These are phyloP conservation scores for Melanogaster broomeanus DNA, from an alignment of 768 basidiomycete species.

Conservation along the genomic window DNA sequence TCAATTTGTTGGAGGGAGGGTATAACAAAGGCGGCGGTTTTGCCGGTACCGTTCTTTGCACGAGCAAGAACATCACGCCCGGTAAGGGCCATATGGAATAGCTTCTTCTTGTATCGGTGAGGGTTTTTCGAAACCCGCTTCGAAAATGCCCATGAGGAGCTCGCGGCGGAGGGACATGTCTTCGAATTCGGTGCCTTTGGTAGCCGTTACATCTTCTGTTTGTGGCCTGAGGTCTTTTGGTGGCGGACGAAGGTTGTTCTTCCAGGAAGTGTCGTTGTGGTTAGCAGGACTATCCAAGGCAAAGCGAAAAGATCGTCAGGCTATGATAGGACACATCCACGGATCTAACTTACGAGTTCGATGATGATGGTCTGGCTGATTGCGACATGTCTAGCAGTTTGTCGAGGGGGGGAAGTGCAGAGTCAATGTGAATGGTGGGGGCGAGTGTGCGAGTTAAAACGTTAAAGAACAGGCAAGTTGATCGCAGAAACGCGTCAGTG, in stretches of 20 bases:
- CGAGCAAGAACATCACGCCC: conserved; percentile 94
- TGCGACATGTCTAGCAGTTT: conserved; percentile 30
- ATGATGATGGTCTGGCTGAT: conserved; percentile 33
- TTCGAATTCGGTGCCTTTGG: conserved; percentile 94
- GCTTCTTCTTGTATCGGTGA: conserved; percentile 99
- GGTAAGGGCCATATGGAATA: conserved; percentile 90
- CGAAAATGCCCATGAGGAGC: conserved; percentile 99
- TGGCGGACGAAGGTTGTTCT: conserved; percentile 75
- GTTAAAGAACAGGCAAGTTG: conserved; percentile 11
- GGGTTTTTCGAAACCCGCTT: conserved; percentile 95
- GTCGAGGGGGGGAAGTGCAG: conserved; percentile 7
- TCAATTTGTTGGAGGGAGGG: conserved; percentile 94
- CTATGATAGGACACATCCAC: conserved; percentile 1
- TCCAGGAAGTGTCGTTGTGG: conserved; percentile 55
- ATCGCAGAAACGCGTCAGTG: conserved; percentile 24
- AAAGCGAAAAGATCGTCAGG: conserved; percentile 3
- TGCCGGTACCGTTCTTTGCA: conserved; percentile 96
- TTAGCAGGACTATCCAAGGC: conserved; percentile 24
- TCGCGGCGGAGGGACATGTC: conserved; percentile 91
- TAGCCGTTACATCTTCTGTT: conserved; percentile 95
- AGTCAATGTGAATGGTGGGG: conserved; percentile 15
- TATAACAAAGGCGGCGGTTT: conserved; percentile 99
- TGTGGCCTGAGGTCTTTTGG: conserved; percentile 93
- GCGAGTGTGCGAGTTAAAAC: conserved; percentile 10
- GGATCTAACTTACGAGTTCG: conserved; percentile 24